Base-by-base conservation (phyloP, 257 asterid species). In the Verbascum thapsus region DNA sequence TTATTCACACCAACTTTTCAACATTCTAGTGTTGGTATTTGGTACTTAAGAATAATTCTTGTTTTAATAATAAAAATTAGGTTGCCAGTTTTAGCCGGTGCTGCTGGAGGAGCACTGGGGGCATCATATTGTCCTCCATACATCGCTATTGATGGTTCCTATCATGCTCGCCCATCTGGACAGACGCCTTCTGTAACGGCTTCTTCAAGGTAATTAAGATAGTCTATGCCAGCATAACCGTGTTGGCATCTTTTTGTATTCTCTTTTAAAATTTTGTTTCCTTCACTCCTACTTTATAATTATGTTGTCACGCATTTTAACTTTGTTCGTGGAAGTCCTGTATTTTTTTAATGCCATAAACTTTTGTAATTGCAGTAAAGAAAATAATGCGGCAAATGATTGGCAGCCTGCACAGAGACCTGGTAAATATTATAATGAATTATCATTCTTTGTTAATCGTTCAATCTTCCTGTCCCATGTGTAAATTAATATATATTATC, bases 31-130 rank as follows among this genome's bases (percentile, higher is more conserved):
- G 32, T 26, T 26, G 32, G 32, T 1, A 26, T 1, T 26, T 26
- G 2, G 2, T 26, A n/a, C n/a, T n/a, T n/a, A n/a, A n/a, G n/a
- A n/a, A n/a, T 26, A 26, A 26, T 26, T 26, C 32, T 26, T 26
- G 5, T 26, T 26, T 26, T 26, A 26, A 26, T 26, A 16, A 62
- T 53, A 38, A 53, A 54, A 56, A 48, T 62, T 85, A 92, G 99
- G 99, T 73, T 92, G 39, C 97, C 99, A 10, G 87, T 89, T 69
- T 74, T 92, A 76, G 94, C 99, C 63, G 99, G 99, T 68, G 86
- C 95, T 58, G 94, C 95, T 63, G 97, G 97, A 61, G 97, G 97
- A 61, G 88, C 94, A 9, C 53, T 92, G 75, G 97, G 97, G 16
- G 85, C 96, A 49, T 38, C 85, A 53, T 89, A 85, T 72, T 79